Percentiles rank a stretch among this genome's conserved stretches.
phyloP scores from a whole-genome alignment of 169 alveolate genomes.

The Plasmodium fragile region DNA sequence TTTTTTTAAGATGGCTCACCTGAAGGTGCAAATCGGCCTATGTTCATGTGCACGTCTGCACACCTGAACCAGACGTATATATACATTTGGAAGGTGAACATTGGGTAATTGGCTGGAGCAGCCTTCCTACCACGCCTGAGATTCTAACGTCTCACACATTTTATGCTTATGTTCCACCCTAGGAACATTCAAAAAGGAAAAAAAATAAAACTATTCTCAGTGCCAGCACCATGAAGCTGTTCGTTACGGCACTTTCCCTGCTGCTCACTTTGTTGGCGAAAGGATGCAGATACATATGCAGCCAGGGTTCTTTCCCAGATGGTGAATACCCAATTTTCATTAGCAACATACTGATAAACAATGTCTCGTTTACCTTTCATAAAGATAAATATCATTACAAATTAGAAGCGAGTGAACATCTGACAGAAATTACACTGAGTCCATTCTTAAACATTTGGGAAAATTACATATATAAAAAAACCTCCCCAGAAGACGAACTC shows the following conservation, averaged over 20 bases:
- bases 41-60: background rate
- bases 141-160: background rate
- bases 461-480: conserved; percentile 27
- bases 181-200: background rate
- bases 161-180: background rate
- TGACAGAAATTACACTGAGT: conserved; percentile 11
- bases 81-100: background rate
- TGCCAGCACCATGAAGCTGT: background rate
- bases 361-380: conserved; percentile 1
- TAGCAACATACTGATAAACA: conserved; percentile 35
- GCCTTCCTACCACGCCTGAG: background rate
- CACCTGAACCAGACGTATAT: background rate
- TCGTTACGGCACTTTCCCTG: background rate
- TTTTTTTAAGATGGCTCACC: background rate
- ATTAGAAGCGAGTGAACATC: conserved; percentile 7
- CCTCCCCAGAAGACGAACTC: conserved; percentile 18
- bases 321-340: conserved; percentile 18
- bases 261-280: conserved; percentile 3
- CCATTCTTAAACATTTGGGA: conserved; percentile 49
- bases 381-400: conserved; percentile 19
- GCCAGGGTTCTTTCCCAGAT: background rate
- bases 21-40: background rate
- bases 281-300: background rate
- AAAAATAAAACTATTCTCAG: background rate
- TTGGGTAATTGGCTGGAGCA: background rate